A percentile compares a stretch with the other conserved stretches of the same genome.
These are phyloP conservation scores for Plasmodium chabaudi DNA, from an alignment of 169 alveolate genomes.

Conservation along the genomic window DNA sequence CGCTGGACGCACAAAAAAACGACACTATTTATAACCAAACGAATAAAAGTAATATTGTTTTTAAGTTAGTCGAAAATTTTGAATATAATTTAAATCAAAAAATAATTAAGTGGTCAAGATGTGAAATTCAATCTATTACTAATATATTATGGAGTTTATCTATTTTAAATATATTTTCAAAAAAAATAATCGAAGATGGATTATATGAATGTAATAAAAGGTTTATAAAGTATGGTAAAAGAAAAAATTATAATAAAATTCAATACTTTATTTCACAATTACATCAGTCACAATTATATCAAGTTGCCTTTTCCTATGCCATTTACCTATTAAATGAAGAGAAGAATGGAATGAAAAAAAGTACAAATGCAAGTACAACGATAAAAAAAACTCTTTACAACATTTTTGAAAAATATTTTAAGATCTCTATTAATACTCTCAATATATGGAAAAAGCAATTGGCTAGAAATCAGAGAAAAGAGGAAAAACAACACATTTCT, in stretches of 20 bases:
- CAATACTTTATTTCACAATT: conserved; percentile 57
- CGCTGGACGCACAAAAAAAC: too few relatives aligned
- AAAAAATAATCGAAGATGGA: conserved; percentile 35
- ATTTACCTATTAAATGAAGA: conserved; percentile 20
- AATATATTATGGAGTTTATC: conserved; percentile 72
- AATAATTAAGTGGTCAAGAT: conserved; percentile 41
- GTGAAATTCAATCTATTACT: conserved; percentile 65
- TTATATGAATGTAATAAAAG: conserved; percentile 68
- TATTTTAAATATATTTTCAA: conserved; percentile 44
- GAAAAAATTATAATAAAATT: conserved; percentile 36
- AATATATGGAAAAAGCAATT: conserved; percentile 74
- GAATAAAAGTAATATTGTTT: conserved; percentile 9
- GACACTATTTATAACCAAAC: conserved; percentile 15
- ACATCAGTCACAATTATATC: conserved; percentile 69
- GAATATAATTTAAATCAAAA: conserved; percentile 36
- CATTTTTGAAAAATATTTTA: conserved; percentile 63
- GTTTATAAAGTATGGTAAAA: conserved; percentile 44
- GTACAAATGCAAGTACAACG: neutral
- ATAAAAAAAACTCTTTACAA: neutral
- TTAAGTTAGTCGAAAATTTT: conserved; percentile 10
- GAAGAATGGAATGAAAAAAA: conserved; percentile 3
- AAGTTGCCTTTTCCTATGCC: conserved; percentile 54
- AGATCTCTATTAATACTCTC: conserved; percentile 30
- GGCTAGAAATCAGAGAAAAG: conserved; percentile 72
- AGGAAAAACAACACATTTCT: conserved; percentile 44